Conservation (phyloP, 164 flowering plant species). For the Berberis vulgaris region DNA sequence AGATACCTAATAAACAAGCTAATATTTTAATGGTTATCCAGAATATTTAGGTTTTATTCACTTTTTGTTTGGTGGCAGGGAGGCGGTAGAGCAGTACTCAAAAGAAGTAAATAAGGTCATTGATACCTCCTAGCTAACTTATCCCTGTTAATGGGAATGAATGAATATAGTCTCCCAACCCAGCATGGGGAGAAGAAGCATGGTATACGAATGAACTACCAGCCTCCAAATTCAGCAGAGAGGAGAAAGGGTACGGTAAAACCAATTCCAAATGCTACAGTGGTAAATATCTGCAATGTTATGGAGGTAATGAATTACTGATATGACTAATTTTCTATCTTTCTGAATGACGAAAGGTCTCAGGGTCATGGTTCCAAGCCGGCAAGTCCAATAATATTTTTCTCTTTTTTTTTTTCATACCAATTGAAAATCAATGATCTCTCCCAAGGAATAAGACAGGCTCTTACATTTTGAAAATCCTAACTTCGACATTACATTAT, state of each 20-base stretch:
- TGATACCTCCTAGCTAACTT: not conserved
- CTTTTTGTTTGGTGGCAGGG: not conserved
- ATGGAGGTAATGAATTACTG: not conserved
- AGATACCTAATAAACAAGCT: too few species aligned
- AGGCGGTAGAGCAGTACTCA: not conserved
- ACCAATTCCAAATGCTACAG: not conserved
- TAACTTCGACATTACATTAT: too few species aligned
- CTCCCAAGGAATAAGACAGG: too few species aligned
- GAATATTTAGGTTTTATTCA: too few species aligned
- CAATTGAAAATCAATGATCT: too few species aligned
- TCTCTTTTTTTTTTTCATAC: too few species aligned
- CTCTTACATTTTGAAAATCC: too few species aligned
- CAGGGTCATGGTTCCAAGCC: not conserved
- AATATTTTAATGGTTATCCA: too few species aligned
- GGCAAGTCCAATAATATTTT: too few species aligned
- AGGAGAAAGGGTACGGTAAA: not conserved
- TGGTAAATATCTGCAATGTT: not conserved
- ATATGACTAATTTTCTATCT: conserved; percentile 4
- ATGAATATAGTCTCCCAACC: not conserved
- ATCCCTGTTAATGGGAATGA: not conserved
- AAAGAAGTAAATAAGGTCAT: not conserved
- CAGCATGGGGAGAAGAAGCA: not conserved
- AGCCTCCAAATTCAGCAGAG: not conserved
- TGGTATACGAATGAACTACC: not conserved
- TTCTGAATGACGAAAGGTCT: not conserved